Evolutionary conservation across 805 yeast genomes (phyloP).

Genomic region (Maudiozyma turicensis): DNA sequence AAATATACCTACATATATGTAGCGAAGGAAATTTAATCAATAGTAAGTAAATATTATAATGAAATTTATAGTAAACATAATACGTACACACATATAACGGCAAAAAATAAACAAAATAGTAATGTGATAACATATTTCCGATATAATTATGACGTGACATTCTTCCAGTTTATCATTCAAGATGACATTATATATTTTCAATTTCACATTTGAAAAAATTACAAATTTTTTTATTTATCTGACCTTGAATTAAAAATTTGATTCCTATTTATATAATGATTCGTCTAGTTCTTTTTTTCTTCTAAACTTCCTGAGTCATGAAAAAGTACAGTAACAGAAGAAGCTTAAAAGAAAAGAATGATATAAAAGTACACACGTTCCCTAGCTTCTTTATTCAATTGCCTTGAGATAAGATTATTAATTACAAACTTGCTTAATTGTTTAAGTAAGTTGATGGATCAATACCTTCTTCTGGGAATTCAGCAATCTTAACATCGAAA

Average conservation of each 20-base stretch:
- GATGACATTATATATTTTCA: background rate
- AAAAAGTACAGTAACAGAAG: background rate
- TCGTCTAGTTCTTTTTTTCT: background rate
- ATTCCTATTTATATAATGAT: background rate
- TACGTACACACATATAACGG: background rate
- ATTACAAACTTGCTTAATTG: slow-evolving; percentile 38
- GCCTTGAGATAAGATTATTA: background rate
- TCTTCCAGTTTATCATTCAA: too few species aligned
- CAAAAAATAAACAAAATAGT: background rate
- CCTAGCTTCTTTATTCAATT: too few species aligned
- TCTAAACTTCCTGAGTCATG: background rate
- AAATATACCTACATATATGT: background rate
- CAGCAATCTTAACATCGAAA: slow-evolving; percentile 90
- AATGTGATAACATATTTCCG: too few species aligned
- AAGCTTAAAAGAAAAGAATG: background rate
- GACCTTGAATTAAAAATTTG: too few species aligned
- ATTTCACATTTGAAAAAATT: background rate
- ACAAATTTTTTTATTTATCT: background rate
- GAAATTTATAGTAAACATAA: background rate
- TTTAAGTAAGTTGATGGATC: slow-evolving; percentile 98
- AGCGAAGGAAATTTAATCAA: background rate
- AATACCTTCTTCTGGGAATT: slow-evolving; percentile 96
- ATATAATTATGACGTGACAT: too few species aligned
- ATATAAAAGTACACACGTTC: too few species aligned
- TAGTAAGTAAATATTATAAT: background rate